Evolutionary conservation across 2,329 filamentous ascomycete genomes (phyloP).

Genomic region (Gyromitra esculenta): DNA sequence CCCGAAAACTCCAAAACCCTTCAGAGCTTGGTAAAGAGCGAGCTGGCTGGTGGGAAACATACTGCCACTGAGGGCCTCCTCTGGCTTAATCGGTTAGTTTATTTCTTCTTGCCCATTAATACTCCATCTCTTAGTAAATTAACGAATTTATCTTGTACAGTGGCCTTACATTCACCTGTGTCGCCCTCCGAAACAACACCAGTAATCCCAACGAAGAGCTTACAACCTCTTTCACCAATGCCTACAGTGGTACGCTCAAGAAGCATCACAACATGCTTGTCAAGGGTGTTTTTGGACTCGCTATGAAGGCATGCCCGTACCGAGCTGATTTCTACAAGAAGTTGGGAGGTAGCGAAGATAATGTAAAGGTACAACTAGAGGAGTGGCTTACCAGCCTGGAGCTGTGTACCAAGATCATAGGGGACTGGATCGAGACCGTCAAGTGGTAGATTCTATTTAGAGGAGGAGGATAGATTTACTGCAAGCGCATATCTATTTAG

Average conservation of each 20-base stretch:
- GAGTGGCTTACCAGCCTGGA: constrained; percentile 81
- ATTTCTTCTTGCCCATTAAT: constrained; percentile 1
- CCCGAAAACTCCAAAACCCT: constrained; percentile 82
- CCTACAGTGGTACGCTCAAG: constrained; percentile 88
- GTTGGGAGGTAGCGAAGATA: constrained; percentile 73
- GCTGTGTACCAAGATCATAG: constrained; percentile 79
- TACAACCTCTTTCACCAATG: constrained; percentile 81
- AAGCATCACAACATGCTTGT: constrained; percentile 88
- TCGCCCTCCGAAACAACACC: constrained; percentile 81
- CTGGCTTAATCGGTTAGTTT: constrained; percentile 66
- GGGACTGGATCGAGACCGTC: constrained; percentile 67
- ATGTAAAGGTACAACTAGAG: constrained; percentile 72
- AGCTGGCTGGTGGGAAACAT: constrained; percentile 87
- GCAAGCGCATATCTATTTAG: constrained; percentile 15
- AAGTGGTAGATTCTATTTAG: constrained; percentile 29
- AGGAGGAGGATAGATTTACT: not conserved
- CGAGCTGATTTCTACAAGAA: constrained; percentile 92
- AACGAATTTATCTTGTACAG: constrained; percentile 63
- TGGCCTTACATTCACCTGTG: constrained; percentile 91
- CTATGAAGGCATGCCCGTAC: constrained; percentile 93
- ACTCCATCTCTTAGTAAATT: constrained; percentile 42
- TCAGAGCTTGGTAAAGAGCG: constrained; percentile 84
- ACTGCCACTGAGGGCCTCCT: constrained; percentile 86
- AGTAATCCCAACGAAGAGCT: constrained; percentile 77
- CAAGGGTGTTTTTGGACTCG: constrained; percentile 90